These are phyloP conservation scores for Globisporangium okanoganense DNA, from an alignment of 352 stramenopile genomes.

Conservation along the genomic window DNA sequence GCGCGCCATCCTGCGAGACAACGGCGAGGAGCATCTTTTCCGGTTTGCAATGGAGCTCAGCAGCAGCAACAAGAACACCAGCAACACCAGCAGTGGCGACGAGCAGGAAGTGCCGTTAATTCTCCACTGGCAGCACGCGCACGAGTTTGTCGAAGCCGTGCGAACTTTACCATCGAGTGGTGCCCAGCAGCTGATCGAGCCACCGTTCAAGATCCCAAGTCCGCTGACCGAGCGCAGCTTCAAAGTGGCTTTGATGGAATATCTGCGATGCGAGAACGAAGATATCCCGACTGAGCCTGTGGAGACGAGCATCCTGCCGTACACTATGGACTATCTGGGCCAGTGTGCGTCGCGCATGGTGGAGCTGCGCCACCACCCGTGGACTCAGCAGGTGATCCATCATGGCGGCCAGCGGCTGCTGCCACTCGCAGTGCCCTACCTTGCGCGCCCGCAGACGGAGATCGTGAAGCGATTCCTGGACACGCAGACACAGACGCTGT, in stretches of 20 bases:
- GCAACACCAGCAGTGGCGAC: background rate
- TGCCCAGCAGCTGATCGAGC: background rate
- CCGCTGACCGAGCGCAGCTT: background rate
- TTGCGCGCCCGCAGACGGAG: background rate
- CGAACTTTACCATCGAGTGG: background rate
- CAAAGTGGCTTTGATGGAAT: background rate
- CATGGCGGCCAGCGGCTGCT: background rate
- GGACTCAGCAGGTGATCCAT: background rate
- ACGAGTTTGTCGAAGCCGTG: background rate
- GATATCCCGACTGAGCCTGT: background rate
- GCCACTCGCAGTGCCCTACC: constrained; percentile 1
- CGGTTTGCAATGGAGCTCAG: background rate
- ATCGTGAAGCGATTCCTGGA: constrained; percentile 4
- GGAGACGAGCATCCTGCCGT: constrained; percentile 7
- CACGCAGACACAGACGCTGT: constrained; percentile 2
- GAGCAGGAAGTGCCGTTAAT: constrained; percentile 1
- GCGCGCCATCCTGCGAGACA: background rate
- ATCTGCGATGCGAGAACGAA: constrained; percentile 2
- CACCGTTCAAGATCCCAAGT: background rate
- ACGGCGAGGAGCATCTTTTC: constrained; percentile 1
- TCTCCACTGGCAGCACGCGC: constrained; percentile 4
- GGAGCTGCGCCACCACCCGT: constrained; percentile 5
- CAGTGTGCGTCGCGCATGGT: background rate
- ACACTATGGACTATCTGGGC: constrained; percentile 4
- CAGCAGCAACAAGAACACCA: too few relatives aligned